Base-by-base conservation (phyloP, 2,329 filamentous ascomycete genomes). In the Chrysoporthe austroafricana region DNA sequence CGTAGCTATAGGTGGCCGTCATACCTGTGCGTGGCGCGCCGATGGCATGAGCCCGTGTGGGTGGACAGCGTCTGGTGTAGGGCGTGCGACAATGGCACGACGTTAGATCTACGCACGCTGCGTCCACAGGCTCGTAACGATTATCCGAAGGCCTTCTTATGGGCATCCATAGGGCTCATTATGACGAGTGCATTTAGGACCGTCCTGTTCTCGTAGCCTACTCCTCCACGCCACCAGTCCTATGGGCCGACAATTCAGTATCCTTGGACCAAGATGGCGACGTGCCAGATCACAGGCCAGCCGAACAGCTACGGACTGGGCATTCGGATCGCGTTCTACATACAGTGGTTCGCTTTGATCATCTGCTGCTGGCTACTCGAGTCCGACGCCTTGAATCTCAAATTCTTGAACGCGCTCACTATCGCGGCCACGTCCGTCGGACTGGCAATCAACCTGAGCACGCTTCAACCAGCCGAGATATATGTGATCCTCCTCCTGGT, bases 401-500 rank as follows among this genome's bases (percentile, higher is more conserved):
- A 65, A 4, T 60, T 73, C 39, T 43, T 67, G 42, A 68, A 66
- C 43, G 60, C 54, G 18, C 64, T 70, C 26, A 69, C 63, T 48
- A 66, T 66, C 43, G 57, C 64, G 8, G 66, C 69, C 59, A 69
- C 66, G 13, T 63, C 63, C 14, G 36, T 69, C 39, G 69, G 63
- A 26, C 36, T 70, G 21, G 61, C 64, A 2, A 14, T 66, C 44
- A 66, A 69, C n/a, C 11, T 64, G 6, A 39, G 46, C 18, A 32
- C n/a, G 3, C 58, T 72, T 4, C 46, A 63, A 9, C 63, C 69
- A 2, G 66, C 46, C 44, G 72, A 73, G 48, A 66, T 70, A 14
- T 71, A 72, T 66, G 58, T 73, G 16, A 66, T 70, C n/a, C 67
- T 73, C n/a, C 67, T 73, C 3, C 70, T 73, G 16, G 56, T 66